A percentile compares a stretch with the other conserved stretches of the same genome.
These are phyloP conservation scores for Epichloe uncinata DNA, from an alignment of 2,329 filamentous ascomycete genomes.

Conservation along the genomic window DNA sequence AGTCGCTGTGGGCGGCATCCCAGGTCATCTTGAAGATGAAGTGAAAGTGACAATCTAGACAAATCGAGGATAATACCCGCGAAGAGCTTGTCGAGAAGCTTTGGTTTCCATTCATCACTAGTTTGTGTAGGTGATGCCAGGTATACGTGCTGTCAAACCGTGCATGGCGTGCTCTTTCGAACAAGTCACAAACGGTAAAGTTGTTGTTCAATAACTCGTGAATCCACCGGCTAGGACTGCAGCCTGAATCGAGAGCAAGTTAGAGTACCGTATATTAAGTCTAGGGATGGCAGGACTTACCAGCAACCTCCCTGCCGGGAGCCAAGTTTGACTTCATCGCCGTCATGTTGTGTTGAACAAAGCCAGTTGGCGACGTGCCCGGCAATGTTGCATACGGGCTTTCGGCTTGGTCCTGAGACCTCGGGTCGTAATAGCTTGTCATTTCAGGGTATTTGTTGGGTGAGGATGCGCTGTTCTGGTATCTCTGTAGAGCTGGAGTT, in stretches of 20 bases:
- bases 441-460: constrained; percentile 11
- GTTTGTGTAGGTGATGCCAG: constrained; percentile 23
- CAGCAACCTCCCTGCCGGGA: constrained; percentile 13
- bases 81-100: constrained; percentile 16
- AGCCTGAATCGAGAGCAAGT: constrained; percentile 13
- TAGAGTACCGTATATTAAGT: neutral
- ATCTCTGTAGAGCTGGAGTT: neutral
- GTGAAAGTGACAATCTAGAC: constrained; percentile 28
- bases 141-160: constrained; percentile 18
- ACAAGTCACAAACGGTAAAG: constrained; percentile 23
- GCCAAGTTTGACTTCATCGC: constrained; percentile 18
- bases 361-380: constrained; percentile 15
- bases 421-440: constrained; percentile 15
- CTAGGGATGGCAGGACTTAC: constrained; percentile 10
- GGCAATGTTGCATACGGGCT: constrained; percentile 20
- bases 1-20: constrained; percentile 15
- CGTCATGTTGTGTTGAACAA: constrained; percentile 19
- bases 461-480: neutral
- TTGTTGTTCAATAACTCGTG: constrained; percentile 26
- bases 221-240: constrained; percentile 28
- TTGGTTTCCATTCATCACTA: constrained; percentile 28
- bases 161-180: constrained; percentile 19
- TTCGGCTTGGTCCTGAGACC: constrained; percentile 16
- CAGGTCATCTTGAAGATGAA: constrained; percentile 26
- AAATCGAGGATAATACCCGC: constrained; percentile 23